These are phyloP conservation scores for Lactarius deliciosus DNA, from an alignment of 768 basidiomycete species.

Conservation along the genomic window DNA sequence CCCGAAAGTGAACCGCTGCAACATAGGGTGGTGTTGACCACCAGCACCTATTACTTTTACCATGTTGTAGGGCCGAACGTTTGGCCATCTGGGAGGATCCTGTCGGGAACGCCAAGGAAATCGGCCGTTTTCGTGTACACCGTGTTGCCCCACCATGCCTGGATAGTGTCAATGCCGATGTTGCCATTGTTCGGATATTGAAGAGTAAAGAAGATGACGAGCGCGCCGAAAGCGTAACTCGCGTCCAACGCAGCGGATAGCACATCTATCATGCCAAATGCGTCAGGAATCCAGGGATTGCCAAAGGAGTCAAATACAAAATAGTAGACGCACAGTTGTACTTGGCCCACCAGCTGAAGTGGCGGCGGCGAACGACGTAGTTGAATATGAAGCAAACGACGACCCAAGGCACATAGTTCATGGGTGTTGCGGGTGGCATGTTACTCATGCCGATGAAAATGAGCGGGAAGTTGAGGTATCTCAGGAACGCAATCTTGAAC, in stretches of 20 bases:
- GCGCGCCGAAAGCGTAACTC: slow-evolving; percentile 56
- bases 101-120: not conserved
- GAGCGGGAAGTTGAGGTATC: slow-evolving; percentile 60
- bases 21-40: not conserved
- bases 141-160: slow-evolving; percentile 61
- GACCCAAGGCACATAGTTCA: slow-evolving; percentile 42
- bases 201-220: slow-evolving; percentile 59
- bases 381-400: slow-evolving; percentile 41
- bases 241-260: slow-evolving; percentile 69
- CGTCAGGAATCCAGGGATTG: slow-evolving; percentile 36
- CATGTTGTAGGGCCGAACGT: slow-evolving; percentile 1
- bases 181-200: slow-evolving; percentile 62
- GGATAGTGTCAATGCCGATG: slow-evolving; percentile 40
- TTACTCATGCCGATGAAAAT: slow-evolving; percentile 41
- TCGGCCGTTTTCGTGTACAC: slow-evolving; percentile 24
- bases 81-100: not conserved
- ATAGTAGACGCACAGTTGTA: slow-evolving; percentile 35
- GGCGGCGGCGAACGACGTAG: slow-evolving; percentile 32
- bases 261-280: slow-evolving; percentile 42
- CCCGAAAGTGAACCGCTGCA: not conserved
- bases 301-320: not conserved
- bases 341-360: slow-evolving; percentile 41
- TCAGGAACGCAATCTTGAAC: slow-evolving; percentile 34
- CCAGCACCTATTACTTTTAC: not conserved
- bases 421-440: slow-evolving; percentile 44